Conservation (phyloP, 805 yeast genomes). For the Komagataella mondaviorum region DNA sequence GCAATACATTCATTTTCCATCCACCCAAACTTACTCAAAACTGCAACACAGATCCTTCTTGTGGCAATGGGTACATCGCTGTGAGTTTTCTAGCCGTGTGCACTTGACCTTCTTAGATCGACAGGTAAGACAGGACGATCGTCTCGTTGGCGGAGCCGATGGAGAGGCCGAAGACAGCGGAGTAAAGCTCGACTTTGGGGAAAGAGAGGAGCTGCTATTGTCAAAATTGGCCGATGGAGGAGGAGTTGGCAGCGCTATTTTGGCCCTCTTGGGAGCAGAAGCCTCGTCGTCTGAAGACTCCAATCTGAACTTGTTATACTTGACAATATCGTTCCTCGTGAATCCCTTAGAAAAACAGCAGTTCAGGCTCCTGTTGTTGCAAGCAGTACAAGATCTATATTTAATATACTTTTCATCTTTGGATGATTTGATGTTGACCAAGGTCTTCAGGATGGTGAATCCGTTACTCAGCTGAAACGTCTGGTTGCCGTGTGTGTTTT, state of each 20-base stretch:
- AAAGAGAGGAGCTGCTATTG: constrained; percentile 1
- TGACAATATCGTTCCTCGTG: constrained; percentile 45
- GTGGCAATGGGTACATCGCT: constrained; percentile 4
- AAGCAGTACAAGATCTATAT: constrained; percentile 42
- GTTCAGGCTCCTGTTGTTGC: constrained; percentile 26
- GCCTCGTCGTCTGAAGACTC: constrained; percentile 1
- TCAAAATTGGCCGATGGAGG: not conserved
- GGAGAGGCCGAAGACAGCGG: not conserved
- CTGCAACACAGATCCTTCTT: constrained; percentile 1
- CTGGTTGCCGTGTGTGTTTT: not conserved
- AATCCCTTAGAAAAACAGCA: constrained; percentile 55
- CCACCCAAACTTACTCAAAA: not conserved
- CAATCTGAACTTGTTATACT: constrained; percentile 12
- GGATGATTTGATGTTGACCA: constrained; percentile 9
- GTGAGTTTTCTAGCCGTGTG: constrained; percentile 3
- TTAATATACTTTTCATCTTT: constrained; percentile 21
- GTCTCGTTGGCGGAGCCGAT: constrained; percentile 7
- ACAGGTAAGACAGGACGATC: constrained; percentile 18
- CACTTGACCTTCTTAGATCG: constrained; percentile 21
- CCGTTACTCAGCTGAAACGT: not conserved
- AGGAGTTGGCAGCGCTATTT: not conserved
- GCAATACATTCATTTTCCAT: not conserved
- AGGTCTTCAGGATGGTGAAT: constrained; percentile 5
- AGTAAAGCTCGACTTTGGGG: constrained; percentile 1
- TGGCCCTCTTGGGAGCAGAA: not conserved